Evolutionary conservation across 345 rosid species (phyloP), one percentile per base, ranked within the genome.

Genomic region (Linum lewisii): DNA sequence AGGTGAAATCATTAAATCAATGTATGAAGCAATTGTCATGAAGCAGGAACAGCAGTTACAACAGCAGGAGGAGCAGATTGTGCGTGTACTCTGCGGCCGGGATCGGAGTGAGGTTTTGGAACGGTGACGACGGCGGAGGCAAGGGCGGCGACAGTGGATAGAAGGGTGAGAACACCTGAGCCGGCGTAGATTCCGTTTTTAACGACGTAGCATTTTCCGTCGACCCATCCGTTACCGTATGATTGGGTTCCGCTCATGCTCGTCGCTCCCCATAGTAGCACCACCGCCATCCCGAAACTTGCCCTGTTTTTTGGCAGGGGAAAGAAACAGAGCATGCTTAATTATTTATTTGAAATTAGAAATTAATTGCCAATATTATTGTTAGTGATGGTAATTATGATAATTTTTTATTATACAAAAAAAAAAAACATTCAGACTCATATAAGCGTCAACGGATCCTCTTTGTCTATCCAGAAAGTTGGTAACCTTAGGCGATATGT

Each of bases 211-310:
- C 98, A 91, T 21, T 85, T 82, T 16, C 73, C 74, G 7, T 84
- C 78, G 10, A 87, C 52, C 98, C 98, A 87, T 21, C 94, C 98
- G 61, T 67, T 65, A 7, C 94, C 85, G 38, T 82, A 91, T 1
- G 57, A 23, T 58, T 91, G 98, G 56, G n/a, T 58, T 59, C 69
- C 70, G 82, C 83, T 85, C 90, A 91, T 87, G 60, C 86, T 91
- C 18, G 81, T 78, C 54, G 87, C 84, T 8, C 72, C 72, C 19
- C 86, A 60, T 29, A 91, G 22, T 21, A 91, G 44, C 23, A 76
- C 61, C 1, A 64, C 75, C 6, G 73, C 89, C 18, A 75, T 29
- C 53, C 83, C 91, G 60, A 81, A 87, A 77, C 76, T 74, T 9
- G 73, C 64, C 97, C 97, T 90, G 78, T 70, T 24, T 36, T 15